Percentiles rank a stretch among this genome's conserved stretches.
Conservation (phyloP, 345 rosid species). For the Eutrema yunnanense region DNA sequence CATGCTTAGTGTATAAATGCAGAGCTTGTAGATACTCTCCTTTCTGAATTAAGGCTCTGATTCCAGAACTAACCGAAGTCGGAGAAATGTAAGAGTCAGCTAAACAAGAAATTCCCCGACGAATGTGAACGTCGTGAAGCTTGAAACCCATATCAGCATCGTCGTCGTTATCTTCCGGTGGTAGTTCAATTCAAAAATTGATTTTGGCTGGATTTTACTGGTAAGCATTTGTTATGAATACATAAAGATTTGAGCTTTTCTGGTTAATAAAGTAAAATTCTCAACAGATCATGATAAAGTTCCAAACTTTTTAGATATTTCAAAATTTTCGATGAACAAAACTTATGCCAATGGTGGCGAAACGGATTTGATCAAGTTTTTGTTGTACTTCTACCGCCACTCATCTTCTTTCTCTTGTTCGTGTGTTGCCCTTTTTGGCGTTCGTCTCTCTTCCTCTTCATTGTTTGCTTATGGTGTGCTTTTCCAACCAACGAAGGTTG, state of each 20-base stretch:
- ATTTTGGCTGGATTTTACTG: not conserved
- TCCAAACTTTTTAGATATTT: not conserved
- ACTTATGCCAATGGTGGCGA: not conserved
- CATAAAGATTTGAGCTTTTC: not conserved
- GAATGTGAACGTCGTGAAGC: conserved; percentile 11
- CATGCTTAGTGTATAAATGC: conserved; percentile 37
- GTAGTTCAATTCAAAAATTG: not conserved
- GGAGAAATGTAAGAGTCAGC: conserved; percentile 17
- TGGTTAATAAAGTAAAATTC: not conserved
- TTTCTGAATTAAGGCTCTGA: conserved; percentile 40
- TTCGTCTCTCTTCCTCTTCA: conserved; percentile 87
- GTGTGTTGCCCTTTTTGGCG: conserved; percentile 36
- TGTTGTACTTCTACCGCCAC: conserved; percentile 1
- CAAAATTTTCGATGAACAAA: conserved; percentile 23
- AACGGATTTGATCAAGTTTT: conserved; percentile 1
- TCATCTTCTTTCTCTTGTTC: conserved; percentile 40
- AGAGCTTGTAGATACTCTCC: conserved; percentile 44
- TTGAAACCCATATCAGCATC: conserved; percentile 35
- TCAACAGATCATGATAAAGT: not conserved
- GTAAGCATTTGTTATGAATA: not conserved
- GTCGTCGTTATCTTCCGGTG: not conserved
- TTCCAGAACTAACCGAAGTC: conserved; percentile 31
- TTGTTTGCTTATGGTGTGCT: conserved; percentile 61
- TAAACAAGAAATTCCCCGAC: conserved; percentile 31
- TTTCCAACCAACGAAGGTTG: conserved; percentile 84